These are phyloP conservation scores for Metschnikowia continentalis DNA, from an alignment of 805 yeast species.

Conservation along the genomic window DNA sequence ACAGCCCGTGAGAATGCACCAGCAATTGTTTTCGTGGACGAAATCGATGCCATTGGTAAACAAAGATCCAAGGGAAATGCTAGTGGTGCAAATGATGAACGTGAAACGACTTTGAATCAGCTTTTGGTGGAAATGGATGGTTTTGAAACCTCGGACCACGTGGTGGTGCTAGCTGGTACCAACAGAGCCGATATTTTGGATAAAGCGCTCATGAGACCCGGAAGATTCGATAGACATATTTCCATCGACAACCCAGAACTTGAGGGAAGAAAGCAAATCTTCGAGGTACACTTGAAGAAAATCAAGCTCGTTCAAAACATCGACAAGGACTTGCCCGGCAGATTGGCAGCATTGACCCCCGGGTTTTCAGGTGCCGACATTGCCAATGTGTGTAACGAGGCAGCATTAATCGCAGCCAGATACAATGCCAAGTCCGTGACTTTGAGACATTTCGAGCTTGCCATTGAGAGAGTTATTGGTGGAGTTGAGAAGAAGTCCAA, in stretches of 20 bases:
- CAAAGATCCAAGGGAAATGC: constrained; percentile 67
- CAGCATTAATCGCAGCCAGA: constrained; percentile 90
- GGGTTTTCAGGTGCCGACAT: constrained; percentile 97
- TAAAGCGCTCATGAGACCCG: constrained; percentile 87
- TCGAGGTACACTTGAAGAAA: constrained; percentile 70
- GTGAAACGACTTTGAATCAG: constrained; percentile 90
- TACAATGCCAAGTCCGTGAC: constrained; percentile 58
- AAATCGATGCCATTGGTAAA: constrained; percentile 94
- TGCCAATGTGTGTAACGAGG: constrained; percentile 92
- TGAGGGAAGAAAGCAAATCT: constrained; percentile 84
- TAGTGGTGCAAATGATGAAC: constrained; percentile 80
- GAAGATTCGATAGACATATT: constrained; percentile 89
- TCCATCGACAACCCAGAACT: constrained; percentile 83
- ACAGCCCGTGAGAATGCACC: constrained; percentile 91
- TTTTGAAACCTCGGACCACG: constrained; percentile 80
- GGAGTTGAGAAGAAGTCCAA: constrained; percentile 87
- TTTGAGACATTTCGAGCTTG: constrained; percentile 78
- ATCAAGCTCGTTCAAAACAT: constrained; percentile 47
- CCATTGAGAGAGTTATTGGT: constrained; percentile 90
- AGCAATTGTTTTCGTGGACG: constrained; percentile 86
- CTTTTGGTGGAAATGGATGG: constrained; percentile 95
- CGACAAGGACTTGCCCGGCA: constrained; percentile 63
- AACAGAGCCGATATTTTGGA: constrained; percentile 90
- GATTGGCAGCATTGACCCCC: constrained; percentile 87
- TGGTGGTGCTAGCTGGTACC: constrained; percentile 92